Evolutionary conservation across 2,329 filamentous ascomycete species (phyloP).

Genomic region (Cladosporium sp.): DNA sequence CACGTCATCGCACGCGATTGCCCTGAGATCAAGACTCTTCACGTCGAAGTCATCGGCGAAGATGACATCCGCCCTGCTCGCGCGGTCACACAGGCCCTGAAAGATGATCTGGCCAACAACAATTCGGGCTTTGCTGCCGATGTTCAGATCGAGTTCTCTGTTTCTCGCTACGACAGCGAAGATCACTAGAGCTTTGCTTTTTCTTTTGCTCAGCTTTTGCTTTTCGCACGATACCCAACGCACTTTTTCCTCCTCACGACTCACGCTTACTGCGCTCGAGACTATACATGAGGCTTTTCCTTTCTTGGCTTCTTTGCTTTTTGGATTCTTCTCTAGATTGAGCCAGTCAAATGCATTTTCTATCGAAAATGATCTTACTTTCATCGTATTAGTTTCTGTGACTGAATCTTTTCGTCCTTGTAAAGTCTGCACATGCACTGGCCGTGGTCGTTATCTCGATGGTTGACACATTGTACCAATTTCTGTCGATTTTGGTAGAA

Average conservation of each 20-base stretch:
- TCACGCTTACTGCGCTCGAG: no score
- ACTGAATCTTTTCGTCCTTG: no score
- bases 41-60: constrained; percentile 4
- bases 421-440: no score
- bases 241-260: no score
- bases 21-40: background rate
- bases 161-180: background rate
- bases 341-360: background rate
- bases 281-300: no score
- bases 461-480: no score
- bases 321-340: background rate
- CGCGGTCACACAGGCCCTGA: background rate
- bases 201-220: no score
- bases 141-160: background rate
- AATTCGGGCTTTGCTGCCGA: background rate
- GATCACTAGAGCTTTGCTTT: no score
- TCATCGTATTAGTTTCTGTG: background rate
- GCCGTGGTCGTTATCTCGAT: no score
- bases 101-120: background rate
- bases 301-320: background rate
- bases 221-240: background rate
- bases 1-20: background rate
- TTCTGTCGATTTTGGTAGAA: no score
- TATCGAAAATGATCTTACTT: background rate
- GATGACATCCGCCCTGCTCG: background rate